phyloP scores from a whole-genome alignment of 2,329 filamentous ascomycete species.

The Aspergillus floridensis region DNA sequence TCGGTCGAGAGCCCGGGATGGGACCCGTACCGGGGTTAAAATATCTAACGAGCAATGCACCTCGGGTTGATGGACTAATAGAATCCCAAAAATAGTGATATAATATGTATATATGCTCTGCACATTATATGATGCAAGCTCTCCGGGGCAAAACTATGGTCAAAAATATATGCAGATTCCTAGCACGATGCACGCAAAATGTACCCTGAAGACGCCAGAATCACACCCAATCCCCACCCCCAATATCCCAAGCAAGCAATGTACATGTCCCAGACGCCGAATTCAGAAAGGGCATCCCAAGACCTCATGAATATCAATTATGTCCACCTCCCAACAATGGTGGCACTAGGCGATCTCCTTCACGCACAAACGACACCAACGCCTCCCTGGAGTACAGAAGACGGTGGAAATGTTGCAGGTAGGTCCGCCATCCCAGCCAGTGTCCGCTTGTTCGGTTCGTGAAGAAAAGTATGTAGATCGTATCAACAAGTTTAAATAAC shows the following conservation, averaged over 20 bases:
- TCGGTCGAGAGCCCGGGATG: constrained; percentile 1
- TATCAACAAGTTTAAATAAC: constrained; percentile 23
- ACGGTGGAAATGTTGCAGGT: constrained; percentile 6
- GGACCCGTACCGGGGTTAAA: neutral
- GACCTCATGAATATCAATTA: neutral
- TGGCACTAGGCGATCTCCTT: neutral
- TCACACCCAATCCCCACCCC: constrained; percentile 9
- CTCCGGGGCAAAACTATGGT: constrained; percentile 3
- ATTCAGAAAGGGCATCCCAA: neutral
- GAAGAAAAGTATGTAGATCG: constrained; percentile 24
- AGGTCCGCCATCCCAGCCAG: constrained; percentile 1
- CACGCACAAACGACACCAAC: neutral
- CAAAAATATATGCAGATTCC: constrained; percentile 3
- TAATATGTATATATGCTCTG: constrained; percentile 1
- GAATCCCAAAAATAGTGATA: neutral
- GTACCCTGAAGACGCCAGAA: constrained; percentile 20
- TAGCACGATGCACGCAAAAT: constrained; percentile 13
- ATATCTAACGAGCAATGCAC: neutral
- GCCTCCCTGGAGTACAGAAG: neutral
- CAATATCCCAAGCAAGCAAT: constrained; percentile 23
- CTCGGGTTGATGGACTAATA: no score
- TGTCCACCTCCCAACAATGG: constrained; percentile 3
- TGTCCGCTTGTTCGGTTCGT: constrained; percentile 6
- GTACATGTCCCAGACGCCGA: constrained; percentile 26
- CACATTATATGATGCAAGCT: constrained; percentile 1